phyloP scores from a whole-genome alignment of 73 alveolate species.

The Paramecium sonneborni region DNA sequence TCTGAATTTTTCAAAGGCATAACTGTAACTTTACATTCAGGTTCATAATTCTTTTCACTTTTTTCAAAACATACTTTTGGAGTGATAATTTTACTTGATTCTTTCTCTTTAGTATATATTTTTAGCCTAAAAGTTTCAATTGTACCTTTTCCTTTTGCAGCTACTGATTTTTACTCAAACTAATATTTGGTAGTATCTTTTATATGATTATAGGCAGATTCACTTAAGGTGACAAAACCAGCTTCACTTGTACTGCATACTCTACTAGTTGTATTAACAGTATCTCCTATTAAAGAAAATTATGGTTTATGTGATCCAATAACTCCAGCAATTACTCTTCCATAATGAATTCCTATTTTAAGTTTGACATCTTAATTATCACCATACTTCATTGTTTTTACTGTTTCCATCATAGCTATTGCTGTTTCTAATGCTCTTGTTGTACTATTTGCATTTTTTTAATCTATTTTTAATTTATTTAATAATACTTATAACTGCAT shows the following conservation, averaged over 20 bases:
- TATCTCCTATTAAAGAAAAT: slow-evolving; percentile 98
- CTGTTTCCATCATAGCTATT: slow-evolving; percentile 57
- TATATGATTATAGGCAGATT: slow-evolving; percentile 15
- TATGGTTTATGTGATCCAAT: slow-evolving; percentile 98
- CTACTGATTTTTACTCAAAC: background rate
- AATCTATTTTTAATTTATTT: background rate
- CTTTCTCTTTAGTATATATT: background rate
- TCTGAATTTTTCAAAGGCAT: background rate
- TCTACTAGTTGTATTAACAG: slow-evolving; percentile 98
- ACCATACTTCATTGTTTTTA: slow-evolving; percentile 39
- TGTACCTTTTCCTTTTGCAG: slow-evolving; percentile 66
- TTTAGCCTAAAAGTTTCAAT: background rate
- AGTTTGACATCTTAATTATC: slow-evolving; percentile 68
- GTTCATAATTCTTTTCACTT: background rate
- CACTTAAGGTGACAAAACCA: slow-evolving; percentile 51
- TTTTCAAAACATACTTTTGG: background rate
- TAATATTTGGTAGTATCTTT: background rate
- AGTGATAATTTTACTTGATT: background rate
- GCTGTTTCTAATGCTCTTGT: slow-evolving; percentile 42
- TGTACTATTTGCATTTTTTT: background rate
- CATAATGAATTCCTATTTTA: slow-evolving; percentile 97
- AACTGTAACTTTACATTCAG: background rate
- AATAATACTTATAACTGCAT: slow-evolving; percentile 59
- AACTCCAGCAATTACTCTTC: slow-evolving; percentile 98
- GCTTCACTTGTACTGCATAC: slow-evolving; percentile 86